These are phyloP conservation scores for Botrytis aclada DNA, from an alignment of 2,329 filamentous ascomycete genomes.

Conservation along the genomic window DNA sequence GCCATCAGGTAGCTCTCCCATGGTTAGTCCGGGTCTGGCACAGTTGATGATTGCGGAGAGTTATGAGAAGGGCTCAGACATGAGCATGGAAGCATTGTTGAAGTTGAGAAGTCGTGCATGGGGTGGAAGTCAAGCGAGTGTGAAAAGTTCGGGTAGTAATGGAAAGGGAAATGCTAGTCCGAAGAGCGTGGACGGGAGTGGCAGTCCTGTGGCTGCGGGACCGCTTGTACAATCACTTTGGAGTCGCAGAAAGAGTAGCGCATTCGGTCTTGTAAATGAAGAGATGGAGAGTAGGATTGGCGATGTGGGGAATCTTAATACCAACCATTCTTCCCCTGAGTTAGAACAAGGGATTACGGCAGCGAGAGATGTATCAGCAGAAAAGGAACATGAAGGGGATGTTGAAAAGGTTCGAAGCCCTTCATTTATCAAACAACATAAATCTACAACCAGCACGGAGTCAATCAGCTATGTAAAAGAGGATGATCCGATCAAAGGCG, in stretches of 20 bases:
- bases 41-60: conserved; percentile 61
- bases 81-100: conserved; percentile 67
- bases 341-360: conserved; percentile 15
- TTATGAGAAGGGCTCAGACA: conserved; percentile 55
- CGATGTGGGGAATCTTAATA: background rate
- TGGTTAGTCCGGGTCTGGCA: conserved; percentile 71
- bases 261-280: conserved; percentile 18
- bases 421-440: conserved; percentile 39
- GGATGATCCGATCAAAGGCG: conserved; percentile 54
- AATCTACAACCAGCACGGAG: conserved; percentile 57
- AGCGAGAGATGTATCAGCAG: background rate
- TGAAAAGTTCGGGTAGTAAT: conserved; percentile 53
- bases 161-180: conserved; percentile 37
- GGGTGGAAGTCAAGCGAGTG: conserved; percentile 75
- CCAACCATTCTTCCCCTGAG: background rate
- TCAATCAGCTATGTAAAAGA: conserved; percentile 66
- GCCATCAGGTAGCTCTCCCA: conserved; percentile 30
- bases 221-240: background rate
- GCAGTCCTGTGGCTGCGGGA: conserved; percentile 28
- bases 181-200: conserved; percentile 29
- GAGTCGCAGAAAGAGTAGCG: conserved; percentile 13
- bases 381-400: conserved; percentile 31
- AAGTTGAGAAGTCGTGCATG: conserved; percentile 73
- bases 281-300: conserved; percentile 24
- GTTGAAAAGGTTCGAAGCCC: conserved; percentile 21